Base-by-base conservation (phyloP, 1,284 basidiomycete genomes). In the Ustilago crameri region DNA sequence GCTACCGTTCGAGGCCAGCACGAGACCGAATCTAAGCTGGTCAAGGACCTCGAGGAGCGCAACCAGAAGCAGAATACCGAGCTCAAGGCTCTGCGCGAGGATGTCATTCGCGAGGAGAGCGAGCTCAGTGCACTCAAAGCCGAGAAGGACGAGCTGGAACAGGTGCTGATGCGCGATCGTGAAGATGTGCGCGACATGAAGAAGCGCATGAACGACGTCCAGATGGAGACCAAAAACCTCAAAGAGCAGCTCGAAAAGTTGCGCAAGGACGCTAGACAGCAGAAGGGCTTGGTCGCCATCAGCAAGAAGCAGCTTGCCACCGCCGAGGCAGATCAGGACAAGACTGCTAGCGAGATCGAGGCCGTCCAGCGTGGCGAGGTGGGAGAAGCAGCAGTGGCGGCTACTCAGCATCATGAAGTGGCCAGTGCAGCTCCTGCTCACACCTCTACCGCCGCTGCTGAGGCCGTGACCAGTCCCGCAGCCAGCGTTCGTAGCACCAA, bases 211-310 rank as follows among this genome's bases (percentile, higher is more conserved):
- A 86, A 89, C 23, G 93, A 95, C 80, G 87, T 90, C 17, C 89
- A 90, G 24, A 87, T 89, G 60, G 89, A 94, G 84, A 90, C 90
- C 42, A 89, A 90, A 44, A 83, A 85, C 9, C 83, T 91, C 55
- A 94, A 91, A 84, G 86, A 85, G 9, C 89, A 91, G 70, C 85
- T 94, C 41, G 96, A 98, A 83, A 95, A 93, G 85, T 84, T 89
- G 46, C 93, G 90, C 86, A 97, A 94, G 85, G 94, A 98, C 49
- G 92, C 92, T 0, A 91, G 96, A 81, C 93, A 96, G 83, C 94
- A 98, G 84, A 96, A 94, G 84, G 96, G 95, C 14, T 86, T 96
- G 58, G 87, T 95, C 15, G 93, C 94, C 3, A 96, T 98, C 82
- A 91, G 92, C 9, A 91, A 91, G 86, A 98, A 98, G 85, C 96